Conservation (phyloP, 306 rosid genomes). For the Citrullus mucosospermus region DNA sequence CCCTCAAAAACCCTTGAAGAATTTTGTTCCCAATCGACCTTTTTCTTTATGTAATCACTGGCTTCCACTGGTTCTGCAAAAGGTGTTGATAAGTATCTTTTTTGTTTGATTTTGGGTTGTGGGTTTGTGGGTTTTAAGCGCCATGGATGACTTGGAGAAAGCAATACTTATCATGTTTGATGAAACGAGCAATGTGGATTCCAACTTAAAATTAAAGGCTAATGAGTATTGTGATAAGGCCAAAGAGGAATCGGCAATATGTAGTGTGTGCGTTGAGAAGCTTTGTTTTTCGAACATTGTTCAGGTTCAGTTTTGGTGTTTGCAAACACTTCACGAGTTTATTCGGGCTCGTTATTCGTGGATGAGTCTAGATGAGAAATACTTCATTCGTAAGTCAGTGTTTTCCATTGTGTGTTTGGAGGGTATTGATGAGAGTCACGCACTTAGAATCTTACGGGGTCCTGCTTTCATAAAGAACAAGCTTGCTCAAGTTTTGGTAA, state of each 20-base stretch:
- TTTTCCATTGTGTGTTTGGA: conserved; percentile 68
- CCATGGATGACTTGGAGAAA: conserved; percentile 85
- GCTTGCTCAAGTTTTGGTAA: conserved; percentile 72
- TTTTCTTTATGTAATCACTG: not conserved
- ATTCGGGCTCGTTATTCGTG: conserved; percentile 57
- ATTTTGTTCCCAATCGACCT: not conserved
- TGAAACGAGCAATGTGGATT: conserved; percentile 54
- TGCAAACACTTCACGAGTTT: conserved; percentile 73
- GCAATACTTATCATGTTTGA: conserved; percentile 78
- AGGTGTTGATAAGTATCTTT: not conserved
- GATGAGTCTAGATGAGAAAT: conserved; percentile 58
- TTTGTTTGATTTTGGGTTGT: not conserved
- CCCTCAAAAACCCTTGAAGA: conserved; percentile 1
- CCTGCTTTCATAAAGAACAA: conserved; percentile 75
- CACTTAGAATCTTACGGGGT: conserved; percentile 47
- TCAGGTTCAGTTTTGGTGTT: conserved; percentile 90
- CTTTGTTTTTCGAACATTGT: conserved; percentile 51
- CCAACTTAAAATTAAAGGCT: conserved; percentile 54
- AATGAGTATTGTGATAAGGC: conserved; percentile 48
- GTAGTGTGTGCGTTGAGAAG: conserved; percentile 62
- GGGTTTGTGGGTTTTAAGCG: not conserved
- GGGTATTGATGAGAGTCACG: conserved; percentile 39
- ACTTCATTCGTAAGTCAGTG: conserved; percentile 54
- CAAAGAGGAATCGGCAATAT: conserved; percentile 52
- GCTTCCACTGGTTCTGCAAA: conserved; percentile 10